A percentile compares a stretch with the other conserved stretches of the same genome.
These are phyloP conservation scores for Phytophthora lateralis DNA, from an alignment of 352 stramenopile genomes.

Conservation along the genomic window DNA sequence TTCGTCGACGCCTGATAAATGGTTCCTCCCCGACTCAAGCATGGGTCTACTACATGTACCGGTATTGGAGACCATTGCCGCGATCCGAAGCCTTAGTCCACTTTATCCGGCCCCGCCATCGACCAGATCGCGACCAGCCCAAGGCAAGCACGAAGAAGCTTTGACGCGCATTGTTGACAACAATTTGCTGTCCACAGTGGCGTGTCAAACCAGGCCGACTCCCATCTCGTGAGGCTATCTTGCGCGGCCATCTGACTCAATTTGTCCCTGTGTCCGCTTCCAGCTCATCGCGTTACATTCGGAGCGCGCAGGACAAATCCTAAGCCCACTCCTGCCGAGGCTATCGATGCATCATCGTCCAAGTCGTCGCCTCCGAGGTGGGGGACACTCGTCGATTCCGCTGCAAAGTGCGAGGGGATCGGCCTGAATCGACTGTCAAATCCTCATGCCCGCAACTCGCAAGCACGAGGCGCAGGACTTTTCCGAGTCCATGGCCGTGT, in stretches of 20 bases:
- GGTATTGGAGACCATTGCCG: too few species aligned
- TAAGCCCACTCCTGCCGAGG: constrained; percentile 12
- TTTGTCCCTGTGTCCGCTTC: constrained; percentile 9
- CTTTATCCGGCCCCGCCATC: background rate
- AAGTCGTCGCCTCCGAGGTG: background rate
- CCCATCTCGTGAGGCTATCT: constrained; percentile 28
- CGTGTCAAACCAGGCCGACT: constrained; percentile 12
- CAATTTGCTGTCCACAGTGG: background rate
- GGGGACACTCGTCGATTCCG: constrained; percentile 9
- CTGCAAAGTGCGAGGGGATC: constrained; percentile 2
- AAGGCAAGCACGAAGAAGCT: constrained; percentile 9
- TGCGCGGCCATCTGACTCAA: constrained; percentile 34
- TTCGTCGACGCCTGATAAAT: background rate
- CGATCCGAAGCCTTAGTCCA: too few species aligned
- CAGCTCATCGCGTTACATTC: constrained; percentile 27
- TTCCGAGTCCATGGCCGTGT: constrained; percentile 16
- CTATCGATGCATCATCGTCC: constrained; percentile 21
- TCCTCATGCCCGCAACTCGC: constrained; percentile 17
- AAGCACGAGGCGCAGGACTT: constrained; percentile 16
- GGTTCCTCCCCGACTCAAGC: constrained; percentile 18
- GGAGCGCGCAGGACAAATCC: constrained; percentile 33
- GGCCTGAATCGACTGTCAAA: constrained; percentile 1
- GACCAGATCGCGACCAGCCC: constrained; percentile 30
- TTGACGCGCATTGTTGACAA: constrained; percentile 7
- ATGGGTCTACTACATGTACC: too few species aligned